Evolutionary conservation across 2,329 filamentous ascomycete genomes (phyloP), one percentile per base, ranked within the genome.

Genomic region (Aspergillus texensis): DNA sequence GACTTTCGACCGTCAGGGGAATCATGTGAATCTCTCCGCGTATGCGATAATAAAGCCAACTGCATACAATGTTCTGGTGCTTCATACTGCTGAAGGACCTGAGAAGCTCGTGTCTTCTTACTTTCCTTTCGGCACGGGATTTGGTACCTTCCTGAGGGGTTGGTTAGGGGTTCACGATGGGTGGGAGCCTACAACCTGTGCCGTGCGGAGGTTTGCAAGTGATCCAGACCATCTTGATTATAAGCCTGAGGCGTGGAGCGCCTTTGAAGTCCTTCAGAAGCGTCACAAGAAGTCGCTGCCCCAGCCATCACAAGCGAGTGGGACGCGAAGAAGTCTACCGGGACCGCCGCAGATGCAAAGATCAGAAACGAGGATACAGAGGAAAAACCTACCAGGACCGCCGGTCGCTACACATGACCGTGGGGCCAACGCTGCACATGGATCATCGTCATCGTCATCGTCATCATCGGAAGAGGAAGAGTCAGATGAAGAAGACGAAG

Each of bases 1-100:
- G n/a, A 62, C 67, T 11, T 71, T 69, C 45, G 62, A 67, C 32
- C 58, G 60, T 8, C 34, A 68, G 11, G 68, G 66, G 3, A 62
- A 62, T 1, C 43, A 65, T 39, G 4, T 68, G 19, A 46, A 61
- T 1, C 24, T 70, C 6, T 63, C 67, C n/a, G 56, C 56, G 12
- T 65, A 65, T 52, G 11, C 30, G 4, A 48, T 67, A 19, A 54
- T 32, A 4, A 26, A 16, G 26, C 60, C 65, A 10, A 21, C 61
- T 21, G 4, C 24, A 5, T 67, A 65, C 32, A 39, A 41, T 19
- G 60, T 68, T 5, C 53, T 67, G 21, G 61, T 67, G 43, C 52
- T 65, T 6, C 57, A 61, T 26, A 61, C 45, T 21, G 36, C 48
- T 1, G 36, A 58, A 19, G 56, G 46, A 2, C 21, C 56, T 6